A percentile compares a stretch with the other conserved stretches of the same genome.
These are phyloP conservation scores for Lentinus polychrous DNA, from an alignment of 1,284 basidiomycete genomes.

Conservation along the genomic window DNA sequence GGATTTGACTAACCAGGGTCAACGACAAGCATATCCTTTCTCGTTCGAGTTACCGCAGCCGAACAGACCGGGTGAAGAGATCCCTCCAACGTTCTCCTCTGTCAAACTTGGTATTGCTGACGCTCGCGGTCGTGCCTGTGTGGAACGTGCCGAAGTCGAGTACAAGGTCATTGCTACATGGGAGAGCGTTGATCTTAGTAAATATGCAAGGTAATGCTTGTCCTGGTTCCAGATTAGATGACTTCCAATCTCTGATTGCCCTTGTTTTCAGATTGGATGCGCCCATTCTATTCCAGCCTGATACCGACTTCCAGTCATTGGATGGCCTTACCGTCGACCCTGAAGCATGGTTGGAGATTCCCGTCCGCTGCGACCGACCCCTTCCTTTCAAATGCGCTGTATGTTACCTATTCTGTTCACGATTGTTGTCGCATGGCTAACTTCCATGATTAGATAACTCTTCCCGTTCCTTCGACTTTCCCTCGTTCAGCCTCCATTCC, in stretches of 20 bases:
- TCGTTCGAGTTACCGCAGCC: conserved; percentile 50
- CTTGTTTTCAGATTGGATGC: conserved; percentile 45
- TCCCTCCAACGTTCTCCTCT: conserved; percentile 51
- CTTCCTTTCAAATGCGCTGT: conserved; percentile 62
- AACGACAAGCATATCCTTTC: conserved; percentile 39
- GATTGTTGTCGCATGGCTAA: not conserved
- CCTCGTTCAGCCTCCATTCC: conserved; percentile 50
- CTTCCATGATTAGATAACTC: conserved; percentile 40
- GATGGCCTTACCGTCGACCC: conserved; percentile 38
- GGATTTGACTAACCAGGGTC: conserved; percentile 23
- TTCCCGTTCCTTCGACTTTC: conserved; percentile 54
- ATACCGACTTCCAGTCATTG: conserved; percentile 50
- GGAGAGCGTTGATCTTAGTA: conserved; percentile 45
- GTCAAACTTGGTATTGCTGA: conserved; percentile 20
- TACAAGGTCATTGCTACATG: conserved; percentile 55
- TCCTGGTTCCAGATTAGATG: conserved; percentile 3
- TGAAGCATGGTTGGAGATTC: conserved; percentile 61
- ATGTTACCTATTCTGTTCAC: conserved; percentile 16
- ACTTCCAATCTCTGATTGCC: conserved; percentile 10
- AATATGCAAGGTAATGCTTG: conserved; percentile 35
- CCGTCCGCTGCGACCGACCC: conserved; percentile 51
- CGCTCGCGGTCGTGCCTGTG: conserved; percentile 27
- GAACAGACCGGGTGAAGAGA: conserved; percentile 42
- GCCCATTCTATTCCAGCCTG: conserved; percentile 54
- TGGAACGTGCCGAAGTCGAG: conserved; percentile 39